Conservation (phyloP, 2,329 filamentous ascomycete genomes). For the Didymella pinodella region DNA sequence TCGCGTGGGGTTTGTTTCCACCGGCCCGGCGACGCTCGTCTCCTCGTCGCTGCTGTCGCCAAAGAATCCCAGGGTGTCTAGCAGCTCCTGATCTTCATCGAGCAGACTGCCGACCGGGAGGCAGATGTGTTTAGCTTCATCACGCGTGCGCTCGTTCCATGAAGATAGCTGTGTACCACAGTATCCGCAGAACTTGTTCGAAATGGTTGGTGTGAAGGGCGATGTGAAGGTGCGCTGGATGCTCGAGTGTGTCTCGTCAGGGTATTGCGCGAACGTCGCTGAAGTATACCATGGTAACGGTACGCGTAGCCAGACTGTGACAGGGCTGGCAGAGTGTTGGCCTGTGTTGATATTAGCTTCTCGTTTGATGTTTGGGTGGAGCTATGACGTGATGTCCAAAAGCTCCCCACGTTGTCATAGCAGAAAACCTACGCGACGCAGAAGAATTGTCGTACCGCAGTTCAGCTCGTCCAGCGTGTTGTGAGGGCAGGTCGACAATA, state of each 20-base stretch:
- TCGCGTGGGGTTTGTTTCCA: slow-evolving; percentile 22
- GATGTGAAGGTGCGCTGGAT: slow-evolving; percentile 57
- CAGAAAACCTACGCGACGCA: slow-evolving; percentile 71
- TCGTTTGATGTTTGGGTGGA: slow-evolving; percentile 2
- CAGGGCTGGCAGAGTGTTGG: slow-evolving; percentile 71
- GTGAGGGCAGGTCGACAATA: slow-evolving; percentile 72
- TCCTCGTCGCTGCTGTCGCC: slow-evolving; percentile 42
- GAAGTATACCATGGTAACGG: slow-evolving; percentile 83
- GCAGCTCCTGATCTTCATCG: slow-evolving; percentile 72
- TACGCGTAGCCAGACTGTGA: slow-evolving; percentile 83
- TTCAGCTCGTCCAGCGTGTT: slow-evolving; percentile 69
- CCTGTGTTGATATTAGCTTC: slow-evolving; percentile 52
- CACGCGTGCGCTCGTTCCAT: slow-evolving; percentile 77
- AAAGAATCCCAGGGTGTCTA: slow-evolving; percentile 79
- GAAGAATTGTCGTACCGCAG: slow-evolving; percentile 71
- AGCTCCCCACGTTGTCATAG: slow-evolving; percentile 1
- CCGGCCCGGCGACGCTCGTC: slow-evolving; percentile 27
- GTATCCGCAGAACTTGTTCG: slow-evolving; percentile 81
- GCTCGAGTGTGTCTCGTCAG: slow-evolving; percentile 69
- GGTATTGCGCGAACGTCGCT: slow-evolving; percentile 75
- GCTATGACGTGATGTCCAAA: slow-evolving; percentile 24
- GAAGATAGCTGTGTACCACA: slow-evolving; percentile 86
- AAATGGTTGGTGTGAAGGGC: slow-evolving; percentile 57
- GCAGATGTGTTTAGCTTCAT: slow-evolving; percentile 79
- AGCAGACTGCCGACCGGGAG: slow-evolving; percentile 81